Percentiles rank a stretch among this genome's conserved stretches.
Evolutionary conservation across 176 grass and related monocot species (phyloP).

Genomic region (Aegilops sharonensis): DNA sequence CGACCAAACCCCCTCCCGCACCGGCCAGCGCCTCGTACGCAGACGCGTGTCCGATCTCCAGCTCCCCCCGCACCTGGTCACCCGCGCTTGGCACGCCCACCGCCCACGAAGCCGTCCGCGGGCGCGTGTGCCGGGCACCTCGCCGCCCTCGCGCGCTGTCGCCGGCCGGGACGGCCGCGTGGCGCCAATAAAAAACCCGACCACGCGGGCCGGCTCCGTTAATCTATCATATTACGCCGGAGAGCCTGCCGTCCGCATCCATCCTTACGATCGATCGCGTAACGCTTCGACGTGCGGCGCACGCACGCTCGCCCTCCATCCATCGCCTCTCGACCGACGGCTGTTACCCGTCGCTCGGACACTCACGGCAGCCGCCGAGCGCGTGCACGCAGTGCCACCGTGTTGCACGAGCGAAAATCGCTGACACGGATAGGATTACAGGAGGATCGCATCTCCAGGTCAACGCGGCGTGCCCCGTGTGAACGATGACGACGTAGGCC

Average conservation of each 20-base stretch:
- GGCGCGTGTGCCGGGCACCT: too few relatives aligned
- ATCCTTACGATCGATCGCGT: neutral
- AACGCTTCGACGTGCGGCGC: neutral
- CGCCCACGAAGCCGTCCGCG: neutral
- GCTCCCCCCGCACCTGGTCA: neutral
- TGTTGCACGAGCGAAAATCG: neutral
- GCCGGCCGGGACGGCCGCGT: neutral
- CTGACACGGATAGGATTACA: neutral
- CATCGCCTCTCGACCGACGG: too few relatives aligned
- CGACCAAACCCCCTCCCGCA: too few relatives aligned
- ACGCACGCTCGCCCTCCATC: too few relatives aligned
- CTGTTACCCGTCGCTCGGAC: too few relatives aligned
- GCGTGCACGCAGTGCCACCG: too few relatives aligned
- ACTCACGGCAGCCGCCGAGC: too few relatives aligned
- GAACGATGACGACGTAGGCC: neutral
- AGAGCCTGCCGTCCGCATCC: too few relatives aligned
- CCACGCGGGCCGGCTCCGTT: neutral
- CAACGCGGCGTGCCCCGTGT: neutral
- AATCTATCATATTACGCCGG: too few relatives aligned
- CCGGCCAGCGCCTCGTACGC: too few relatives aligned
- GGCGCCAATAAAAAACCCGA: neutral
- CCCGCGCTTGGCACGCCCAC: neutral
- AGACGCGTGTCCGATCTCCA: neutral
- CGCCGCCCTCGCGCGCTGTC: neutral
- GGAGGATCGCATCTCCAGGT: neutral